These are phyloP conservation scores for Acacia melanoxylon DNA, from an alignment of 306 rosid genomes.

Conservation along the genomic window DNA sequence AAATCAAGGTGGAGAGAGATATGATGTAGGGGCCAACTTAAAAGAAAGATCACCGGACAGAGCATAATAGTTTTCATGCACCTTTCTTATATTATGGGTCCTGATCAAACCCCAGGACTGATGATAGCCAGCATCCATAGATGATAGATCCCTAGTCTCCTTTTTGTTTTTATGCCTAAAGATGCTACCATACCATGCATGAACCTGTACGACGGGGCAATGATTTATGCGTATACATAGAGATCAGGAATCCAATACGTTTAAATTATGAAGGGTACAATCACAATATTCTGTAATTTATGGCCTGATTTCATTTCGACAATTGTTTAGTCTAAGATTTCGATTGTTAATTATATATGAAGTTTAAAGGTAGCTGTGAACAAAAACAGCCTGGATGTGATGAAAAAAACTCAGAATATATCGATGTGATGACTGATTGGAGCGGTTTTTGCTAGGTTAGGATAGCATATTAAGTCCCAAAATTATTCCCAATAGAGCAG, in stretches of 20 bases:
- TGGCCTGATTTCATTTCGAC: background rate
- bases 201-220: slow-evolving; percentile 40
- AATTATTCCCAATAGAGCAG: slow-evolving; percentile 25
- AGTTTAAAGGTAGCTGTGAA: slow-evolving; percentile 32
- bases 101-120: background rate
- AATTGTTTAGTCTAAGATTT: background rate
- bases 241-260: slow-evolving; percentile 40
- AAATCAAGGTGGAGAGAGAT: too few relatives aligned
- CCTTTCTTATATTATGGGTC: background rate
- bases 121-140: slow-evolving; percentile 26
- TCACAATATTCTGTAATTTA: background rate
- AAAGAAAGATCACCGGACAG: too few relatives aligned
- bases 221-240: background rate
- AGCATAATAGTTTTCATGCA: too few relatives aligned
- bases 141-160: slow-evolving; percentile 25
- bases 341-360: background rate
- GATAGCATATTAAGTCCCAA: slow-evolving; percentile 9
- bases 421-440: background rate
- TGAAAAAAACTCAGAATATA: slow-evolving; percentile 16
- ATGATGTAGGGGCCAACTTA: too few relatives aligned
- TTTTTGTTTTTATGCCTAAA: slow-evolving; percentile 19
- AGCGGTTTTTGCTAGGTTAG: slow-evolving; percentile 4
- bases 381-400: slow-evolving; percentile 8
- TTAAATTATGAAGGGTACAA: background rate
- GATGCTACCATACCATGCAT: slow-evolving; percentile 33